Base-by-base conservation (phyloP, 768 basidiomycete genomes). In the Kwoniella botswanensis region DNA sequence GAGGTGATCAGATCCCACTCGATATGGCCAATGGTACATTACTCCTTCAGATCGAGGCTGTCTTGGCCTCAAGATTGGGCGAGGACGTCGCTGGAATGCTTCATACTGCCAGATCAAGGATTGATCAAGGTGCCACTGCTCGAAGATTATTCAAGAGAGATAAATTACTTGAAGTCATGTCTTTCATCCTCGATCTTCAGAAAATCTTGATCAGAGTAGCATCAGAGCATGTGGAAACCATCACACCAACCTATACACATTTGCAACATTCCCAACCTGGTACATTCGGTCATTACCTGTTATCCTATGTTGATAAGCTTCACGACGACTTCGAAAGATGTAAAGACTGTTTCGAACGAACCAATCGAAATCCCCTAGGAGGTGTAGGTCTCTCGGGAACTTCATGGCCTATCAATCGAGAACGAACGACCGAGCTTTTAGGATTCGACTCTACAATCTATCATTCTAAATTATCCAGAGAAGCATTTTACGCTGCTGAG, bases 401-500 rank as follows among this genome's bases (percentile, higher is more conserved):
- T 11, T 70, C 68, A 18, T 70, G 68, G 68, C 68, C 61, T 5
- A 63, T 70, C 21, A 35, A 70, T 35, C 44, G 68, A 26, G 17
- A 42, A 21, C 60, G 68, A 15, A 70, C 68, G 4, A 41, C 68
- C 50, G 26, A 64, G 11, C 42, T 70, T 0, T 62, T 70, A 13
- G 68, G 68, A 3, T 65, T 70, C 53, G 69, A 70, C 21, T n/a
- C 21, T 17, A 18, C 61, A 1, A 26, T 68, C 26, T 24, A 54
- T 26, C 60, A 68, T 35, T 46, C 67, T 21, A 68, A 68, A 46
- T 46, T 68, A 24, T 22, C 43, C 12, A 42, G 68, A 42, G 68
- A 70, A n/a, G 68, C 61, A 11, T 70, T 42, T 41, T 70, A 70
- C 54, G 68, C 61, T 9, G 68, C 68, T n/a, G 68, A 70, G 54